A percentile compares a stretch with the other conserved stretches of the same genome.
Evolutionary conservation across 2,329 filamentous ascomycete species (phyloP).

Genomic region (Hirsutella thompsonii): DNA sequence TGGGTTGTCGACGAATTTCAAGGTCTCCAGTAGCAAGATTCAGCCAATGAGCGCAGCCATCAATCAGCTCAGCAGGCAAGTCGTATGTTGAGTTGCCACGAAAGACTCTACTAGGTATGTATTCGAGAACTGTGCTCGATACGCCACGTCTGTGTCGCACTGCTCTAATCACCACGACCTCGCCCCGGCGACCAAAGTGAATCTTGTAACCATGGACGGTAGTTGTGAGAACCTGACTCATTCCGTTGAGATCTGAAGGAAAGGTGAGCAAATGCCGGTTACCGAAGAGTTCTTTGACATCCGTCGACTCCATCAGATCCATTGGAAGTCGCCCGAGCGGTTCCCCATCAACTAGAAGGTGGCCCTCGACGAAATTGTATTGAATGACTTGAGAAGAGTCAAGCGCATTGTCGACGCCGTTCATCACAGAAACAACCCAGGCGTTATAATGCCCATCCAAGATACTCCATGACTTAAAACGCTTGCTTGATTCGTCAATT

Average conservation of each 20-base stretch:
- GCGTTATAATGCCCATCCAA: neutral
- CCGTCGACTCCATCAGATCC: slow-evolving; percentile 28
- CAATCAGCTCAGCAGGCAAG: slow-evolving; percentile 35
- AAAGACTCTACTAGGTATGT: slow-evolving; percentile 21
- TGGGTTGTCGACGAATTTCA: slow-evolving; percentile 34
- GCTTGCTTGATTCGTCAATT: neutral
- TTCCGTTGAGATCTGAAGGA: slow-evolving; percentile 37
- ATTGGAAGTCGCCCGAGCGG: slow-evolving; percentile 34
- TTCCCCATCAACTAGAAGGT: slow-evolving; percentile 22
- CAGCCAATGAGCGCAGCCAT: slow-evolving; percentile 47
- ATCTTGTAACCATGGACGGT: slow-evolving; percentile 17
- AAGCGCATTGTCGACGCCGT: neutral
- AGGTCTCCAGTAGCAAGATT: slow-evolving; percentile 26
- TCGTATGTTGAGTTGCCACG: slow-evolving; percentile 20
- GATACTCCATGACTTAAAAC: neutral
- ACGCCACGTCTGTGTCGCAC: neutral
- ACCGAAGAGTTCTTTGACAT: slow-evolving; percentile 39
- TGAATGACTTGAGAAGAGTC: slow-evolving; percentile 13
- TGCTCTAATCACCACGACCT: slow-evolving; percentile 29
- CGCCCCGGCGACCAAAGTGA: slow-evolving; percentile 38
- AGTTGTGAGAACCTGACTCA: slow-evolving; percentile 32
- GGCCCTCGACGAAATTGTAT: slow-evolving; percentile 19
- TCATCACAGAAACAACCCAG: neutral
- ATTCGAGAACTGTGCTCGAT: slow-evolving; percentile 13
- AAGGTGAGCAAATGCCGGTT: slow-evolving; percentile 34